Percentiles rank a stretch among this genome's conserved stretches.
These are phyloP conservation scores for Plasmodium billcollinsi DNA, from an alignment of 169 alveolate genomes.

Conservation along the genomic window DNA sequence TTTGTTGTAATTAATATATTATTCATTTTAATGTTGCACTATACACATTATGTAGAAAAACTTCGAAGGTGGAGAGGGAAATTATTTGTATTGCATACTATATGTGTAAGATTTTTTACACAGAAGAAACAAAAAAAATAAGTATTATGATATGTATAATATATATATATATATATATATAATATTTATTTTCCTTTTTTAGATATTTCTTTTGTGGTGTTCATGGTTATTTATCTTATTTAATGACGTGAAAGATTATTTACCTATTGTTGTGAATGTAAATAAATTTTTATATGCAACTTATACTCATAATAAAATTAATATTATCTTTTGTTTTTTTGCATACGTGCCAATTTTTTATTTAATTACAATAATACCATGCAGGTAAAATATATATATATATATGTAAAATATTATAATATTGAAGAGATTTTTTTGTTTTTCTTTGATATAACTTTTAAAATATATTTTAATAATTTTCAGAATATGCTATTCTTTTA, in stretches of 20 bases:
- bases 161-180: not conserved
- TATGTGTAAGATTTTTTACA: conserved; percentile 27
- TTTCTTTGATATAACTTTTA: not conserved
- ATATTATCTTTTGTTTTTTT: conserved; percentile 51
- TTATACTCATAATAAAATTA: conserved; percentile 57
- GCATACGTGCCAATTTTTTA: conserved; percentile 65
- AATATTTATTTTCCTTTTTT: not conserved
- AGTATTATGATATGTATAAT: not conserved
- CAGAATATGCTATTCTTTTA: conserved; percentile 65
- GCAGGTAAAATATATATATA: conserved; percentile 41
- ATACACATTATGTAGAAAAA: conserved; percentile 47
- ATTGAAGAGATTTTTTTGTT: not conserved
- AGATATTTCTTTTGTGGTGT: conserved; percentile 53
- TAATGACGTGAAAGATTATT: conserved; percentile 50
- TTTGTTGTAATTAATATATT: conserved; percentile 43
- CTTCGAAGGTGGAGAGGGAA: conserved; percentile 19
- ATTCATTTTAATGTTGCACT: conserved; percentile 24
- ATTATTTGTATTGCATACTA: conserved; percentile 18
- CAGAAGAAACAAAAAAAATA: not conserved
- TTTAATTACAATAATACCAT: conserved; percentile 69
- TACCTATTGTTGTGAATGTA: conserved; percentile 42
- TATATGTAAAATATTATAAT: not conserved
- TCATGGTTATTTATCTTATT: conserved; percentile 73
- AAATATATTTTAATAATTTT: not conserved
- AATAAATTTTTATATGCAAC: conserved; percentile 73